Evolutionary conservation across 169 alveolate genomes (phyloP).

Genomic region (Plasmodium chabaudi): DNA sequence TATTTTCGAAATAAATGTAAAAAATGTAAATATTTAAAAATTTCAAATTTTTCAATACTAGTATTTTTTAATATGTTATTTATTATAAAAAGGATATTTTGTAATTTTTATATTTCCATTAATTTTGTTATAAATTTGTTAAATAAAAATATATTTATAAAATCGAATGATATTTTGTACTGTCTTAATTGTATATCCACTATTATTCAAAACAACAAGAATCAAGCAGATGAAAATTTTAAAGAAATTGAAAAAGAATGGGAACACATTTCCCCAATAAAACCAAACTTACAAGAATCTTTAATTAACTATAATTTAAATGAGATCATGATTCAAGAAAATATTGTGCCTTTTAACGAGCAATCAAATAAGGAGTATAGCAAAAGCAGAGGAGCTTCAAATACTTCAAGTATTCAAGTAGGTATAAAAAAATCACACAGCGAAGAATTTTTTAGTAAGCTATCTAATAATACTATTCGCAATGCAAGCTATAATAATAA

Average conservation of each 20-base stretch:
- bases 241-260: slow-evolving; percentile 2
- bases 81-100: slow-evolving; percentile 65
- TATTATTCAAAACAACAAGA: slow-evolving; percentile 14
- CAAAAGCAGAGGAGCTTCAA: too few species aligned
- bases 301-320: too few species aligned
- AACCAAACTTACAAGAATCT: not conserved
- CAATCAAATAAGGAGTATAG: too few species aligned
- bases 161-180: slow-evolving; percentile 34
- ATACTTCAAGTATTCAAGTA: too few species aligned
- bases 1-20: slow-evolving; percentile 63
- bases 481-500: too few species aligned
- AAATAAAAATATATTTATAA: slow-evolving; percentile 53
- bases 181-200: slow-evolving; percentile 4
- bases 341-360: too few species aligned
- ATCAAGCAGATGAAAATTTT: not conserved
- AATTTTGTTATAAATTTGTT: slow-evolving; percentile 39
- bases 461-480: too few species aligned
- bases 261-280: not conserved
- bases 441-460: too few species aligned
- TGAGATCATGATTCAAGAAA: too few species aligned
- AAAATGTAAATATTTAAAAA: slow-evolving; percentile 67
- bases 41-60: slow-evolving; percentile 18
- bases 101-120: slow-evolving; percentile 34
- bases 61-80: slow-evolving; percentile 55
- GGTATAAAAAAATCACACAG: too few species aligned